Base-by-base conservation (phyloP, 805 yeast species). In the Myxozyma kluyveri region DNA sequence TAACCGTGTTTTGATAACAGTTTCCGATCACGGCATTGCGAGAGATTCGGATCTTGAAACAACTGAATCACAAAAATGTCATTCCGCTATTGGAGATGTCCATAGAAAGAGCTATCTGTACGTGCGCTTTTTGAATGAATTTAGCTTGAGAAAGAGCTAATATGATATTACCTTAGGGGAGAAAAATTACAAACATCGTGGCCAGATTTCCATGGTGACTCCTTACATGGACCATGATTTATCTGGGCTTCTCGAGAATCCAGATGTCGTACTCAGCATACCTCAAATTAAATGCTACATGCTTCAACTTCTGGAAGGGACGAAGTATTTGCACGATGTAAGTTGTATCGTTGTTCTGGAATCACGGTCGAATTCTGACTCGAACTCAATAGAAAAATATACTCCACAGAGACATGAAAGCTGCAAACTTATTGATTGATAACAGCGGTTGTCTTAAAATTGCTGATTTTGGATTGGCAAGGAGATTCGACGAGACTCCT, bases 391-490 rank as follows among this genome's bases (percentile, higher is more conserved):
- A 50, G 53, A 59, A 68, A 62, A 67, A 77, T 60, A 76, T 75
- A 63, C 62, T 84, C 67, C 99, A 93, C 67, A 77, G 99, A 54
- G 99, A 93, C 65, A 86, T 93, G 56, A 93, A 93, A 68, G 88
- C 98, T 0, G 96, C 99, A 14, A 93, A 93, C 64, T 84, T 93
- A 31, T 75, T 93, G 35, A 78, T 93, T 4, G 93, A 88, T 64
- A 79, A 76, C 49, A 71, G 76, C 44, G 99, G 99, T 0, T 71
- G 81, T 3, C 73, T 95, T 32, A 90, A 89, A 63, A 81, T 93
- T 46, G 99, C 96, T 1, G 99, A 93, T 70, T 95, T 93, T 67
- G 99, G 99, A 1, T 73, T 93, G 37, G 98, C 98, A 0, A 75
- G 98, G 57, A 67, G 75, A 18, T 86, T 81, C 66, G 77, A 75